These are phyloP conservation scores for Mycena sanguinolenta DNA, from an alignment of 768 basidiomycete genomes.

Conservation along the genomic window DNA sequence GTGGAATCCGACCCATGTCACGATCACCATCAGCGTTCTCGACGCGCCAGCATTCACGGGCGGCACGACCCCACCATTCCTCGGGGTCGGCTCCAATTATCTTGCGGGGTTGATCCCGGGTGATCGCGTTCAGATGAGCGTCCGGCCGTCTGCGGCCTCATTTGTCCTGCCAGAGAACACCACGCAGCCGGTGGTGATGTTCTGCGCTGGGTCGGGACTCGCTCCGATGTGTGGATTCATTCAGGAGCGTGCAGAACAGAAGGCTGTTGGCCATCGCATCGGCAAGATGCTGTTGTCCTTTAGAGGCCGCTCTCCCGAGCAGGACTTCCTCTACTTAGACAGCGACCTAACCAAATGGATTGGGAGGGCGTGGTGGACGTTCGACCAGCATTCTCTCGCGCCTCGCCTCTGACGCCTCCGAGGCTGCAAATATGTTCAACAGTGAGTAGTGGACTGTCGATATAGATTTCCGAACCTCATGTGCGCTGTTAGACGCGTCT, in stretches of 20 bases:
- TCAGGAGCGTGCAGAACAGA: slow-evolving; percentile 62
- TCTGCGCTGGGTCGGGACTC: slow-evolving; percentile 61
- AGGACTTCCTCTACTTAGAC: slow-evolving; percentile 59
- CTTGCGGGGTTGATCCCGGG: slow-evolving; percentile 55
- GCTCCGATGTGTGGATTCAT: slow-evolving; percentile 67
- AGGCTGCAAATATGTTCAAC: slow-evolving; percentile 53
- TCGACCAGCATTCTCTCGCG: slow-evolving; percentile 56
- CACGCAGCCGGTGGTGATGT: slow-evolving; percentile 55
- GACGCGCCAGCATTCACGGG: slow-evolving; percentile 52
- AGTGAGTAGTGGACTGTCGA: slow-evolving; percentile 46
- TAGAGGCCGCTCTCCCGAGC: slow-evolving; percentile 57
- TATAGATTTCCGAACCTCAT: neutral
- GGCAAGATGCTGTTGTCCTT: slow-evolving; percentile 59
- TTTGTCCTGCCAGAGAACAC: slow-evolving; percentile 60
- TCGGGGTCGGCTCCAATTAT: slow-evolving; percentile 61
- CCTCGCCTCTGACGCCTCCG: slow-evolving; percentile 41
- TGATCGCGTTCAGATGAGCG: slow-evolving; percentile 56
- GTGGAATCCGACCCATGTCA: slow-evolving; percentile 54
- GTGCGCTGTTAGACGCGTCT: slow-evolving; percentile 52
- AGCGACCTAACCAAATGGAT: slow-evolving; percentile 58
- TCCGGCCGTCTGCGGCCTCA: slow-evolving; percentile 51
- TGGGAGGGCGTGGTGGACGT: slow-evolving; percentile 57
- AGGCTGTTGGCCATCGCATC: slow-evolving; percentile 56
- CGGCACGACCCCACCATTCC: slow-evolving; percentile 45
- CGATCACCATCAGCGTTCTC: slow-evolving; percentile 59